These are phyloP conservation scores for Podila epigama DNA, from an alignment of 192 early-diverging fungal species.

Conservation along the genomic window DNA sequence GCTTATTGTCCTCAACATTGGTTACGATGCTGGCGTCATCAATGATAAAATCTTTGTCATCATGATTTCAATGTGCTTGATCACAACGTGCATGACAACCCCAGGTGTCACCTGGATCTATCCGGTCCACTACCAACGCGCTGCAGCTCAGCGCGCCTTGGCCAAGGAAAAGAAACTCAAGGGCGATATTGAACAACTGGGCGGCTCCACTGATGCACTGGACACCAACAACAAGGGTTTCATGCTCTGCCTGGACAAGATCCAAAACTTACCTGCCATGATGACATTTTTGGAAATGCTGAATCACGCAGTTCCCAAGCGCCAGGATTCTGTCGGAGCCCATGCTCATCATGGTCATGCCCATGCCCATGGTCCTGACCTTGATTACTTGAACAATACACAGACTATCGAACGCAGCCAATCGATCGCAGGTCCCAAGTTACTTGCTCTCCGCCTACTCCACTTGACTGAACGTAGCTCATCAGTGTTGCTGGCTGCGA, in stretches of 20 bases:
- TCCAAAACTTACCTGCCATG: conserved; percentile 53
- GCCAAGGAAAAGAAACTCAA: conserved; percentile 11
- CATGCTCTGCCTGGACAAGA: conserved; percentile 50
- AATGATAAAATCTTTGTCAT: conserved; percentile 64
- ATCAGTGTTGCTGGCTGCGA: conserved; percentile 74
- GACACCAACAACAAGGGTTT: conserved; percentile 27
- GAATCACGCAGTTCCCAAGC: conserved; percentile 3
- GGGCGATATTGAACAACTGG: conserved; percentile 5
- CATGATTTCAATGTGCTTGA: conserved; percentile 64
- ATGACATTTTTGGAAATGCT: conserved; percentile 53
- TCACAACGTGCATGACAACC: conserved; percentile 89
- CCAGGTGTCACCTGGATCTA: conserved; percentile 80
- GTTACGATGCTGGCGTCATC: conserved; percentile 84
- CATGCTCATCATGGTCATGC: too few species aligned
- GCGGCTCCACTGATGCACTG: neutral
- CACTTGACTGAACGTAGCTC: conserved; percentile 84
- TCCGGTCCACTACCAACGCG: conserved; percentile 68
- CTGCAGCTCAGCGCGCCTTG: conserved; percentile 9
- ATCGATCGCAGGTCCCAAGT: conserved; percentile 32
- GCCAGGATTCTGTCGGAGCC: neutral
- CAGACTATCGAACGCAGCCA: neutral
- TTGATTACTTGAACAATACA: neutral
- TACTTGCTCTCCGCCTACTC: conserved; percentile 77
- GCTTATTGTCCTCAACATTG: conserved; percentile 95
- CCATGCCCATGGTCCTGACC: conserved; percentile 10